Conservation (phyloP, 2,329 filamentous ascomycete genomes). For the Macrophomina phaseolina region DNA sequence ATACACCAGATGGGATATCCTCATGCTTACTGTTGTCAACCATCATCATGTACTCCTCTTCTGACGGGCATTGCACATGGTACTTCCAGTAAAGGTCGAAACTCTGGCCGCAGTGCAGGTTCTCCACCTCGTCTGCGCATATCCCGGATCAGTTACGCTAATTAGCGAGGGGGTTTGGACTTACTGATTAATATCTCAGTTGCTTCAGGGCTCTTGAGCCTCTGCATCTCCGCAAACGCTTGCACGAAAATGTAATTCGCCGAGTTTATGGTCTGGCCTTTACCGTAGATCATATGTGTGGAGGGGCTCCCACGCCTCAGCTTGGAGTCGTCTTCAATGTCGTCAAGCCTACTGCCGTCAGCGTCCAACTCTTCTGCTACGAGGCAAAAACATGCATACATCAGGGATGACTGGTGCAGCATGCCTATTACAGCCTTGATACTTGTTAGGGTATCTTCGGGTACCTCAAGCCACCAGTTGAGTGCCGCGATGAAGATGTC, state of each 20-base stretch:
- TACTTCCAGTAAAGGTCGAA: constrained; percentile 58
- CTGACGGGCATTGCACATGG: constrained; percentile 51
- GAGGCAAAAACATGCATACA: not conserved
- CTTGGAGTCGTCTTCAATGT: constrained; percentile 56
- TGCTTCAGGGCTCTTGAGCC: not conserved
- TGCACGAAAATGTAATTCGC: constrained; percentile 57
- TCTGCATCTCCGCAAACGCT: constrained; percentile 48
- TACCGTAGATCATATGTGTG: constrained; percentile 57
- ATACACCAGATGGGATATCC: too few species aligned
- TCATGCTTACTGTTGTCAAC: constrained; percentile 43
- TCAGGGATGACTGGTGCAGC: not conserved
- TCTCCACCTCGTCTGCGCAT: constrained; percentile 48
- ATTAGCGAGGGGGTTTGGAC: not conserved
- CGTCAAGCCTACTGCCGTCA: constrained; percentile 41
- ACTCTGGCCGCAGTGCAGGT: constrained; percentile 55
- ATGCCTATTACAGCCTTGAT: not conserved
- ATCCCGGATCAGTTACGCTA: not conserved
- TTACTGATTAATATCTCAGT: not conserved
- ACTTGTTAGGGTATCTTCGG: not conserved
- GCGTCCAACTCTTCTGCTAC: not conserved
- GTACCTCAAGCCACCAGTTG: constrained; percentile 38
- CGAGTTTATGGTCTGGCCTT: constrained; percentile 58
- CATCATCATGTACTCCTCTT: constrained; percentile 57
- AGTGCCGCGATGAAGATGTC: constrained; percentile 35
- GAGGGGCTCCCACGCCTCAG: constrained; percentile 55